Evolutionary conservation across 2,329 filamentous ascomycete genomes (phyloP).

Genomic region (Beauveria rudraprayagi): DNA sequence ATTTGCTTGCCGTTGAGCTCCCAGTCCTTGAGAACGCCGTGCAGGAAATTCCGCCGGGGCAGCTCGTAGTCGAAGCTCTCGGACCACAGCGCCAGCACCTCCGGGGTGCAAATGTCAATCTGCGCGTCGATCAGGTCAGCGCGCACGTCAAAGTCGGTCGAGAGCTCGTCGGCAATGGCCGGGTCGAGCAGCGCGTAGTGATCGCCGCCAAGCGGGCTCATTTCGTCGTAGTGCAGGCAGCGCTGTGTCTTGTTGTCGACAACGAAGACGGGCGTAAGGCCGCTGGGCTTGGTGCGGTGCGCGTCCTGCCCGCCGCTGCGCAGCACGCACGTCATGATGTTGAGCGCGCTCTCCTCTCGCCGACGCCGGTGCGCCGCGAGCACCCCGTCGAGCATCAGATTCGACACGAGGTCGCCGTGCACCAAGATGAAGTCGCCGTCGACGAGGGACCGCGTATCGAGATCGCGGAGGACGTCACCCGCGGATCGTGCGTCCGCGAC

Average conservation of each 20-base stretch:
- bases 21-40: slow-evolving; percentile 91
- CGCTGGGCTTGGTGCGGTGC: slow-evolving; percentile 71
- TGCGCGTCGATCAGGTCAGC: slow-evolving; percentile 87
- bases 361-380: slow-evolving; percentile 73
- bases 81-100: slow-evolving; percentile 89
- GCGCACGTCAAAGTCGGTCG: slow-evolving; percentile 69
- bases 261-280: slow-evolving; percentile 74
- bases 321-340: slow-evolving; percentile 95
- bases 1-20: slow-evolving; percentile 97
- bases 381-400: slow-evolving; percentile 73
- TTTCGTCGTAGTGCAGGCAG: slow-evolving; percentile 91
- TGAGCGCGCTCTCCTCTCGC: slow-evolving; percentile 77
- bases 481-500: slow-evolving; percentile 76
- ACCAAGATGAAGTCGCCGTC: slow-evolving; percentile 87
- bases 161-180: slow-evolving; percentile 63
- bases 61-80: slow-evolving; percentile 97
- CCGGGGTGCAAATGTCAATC: slow-evolving; percentile 95
- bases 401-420: slow-evolving; percentile 87
- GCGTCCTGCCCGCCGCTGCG: slow-evolving; percentile 61
- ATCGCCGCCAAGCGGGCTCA: slow-evolving; percentile 58
- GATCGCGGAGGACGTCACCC: slow-evolving; percentile 88
- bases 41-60: slow-evolving; percentile 79
- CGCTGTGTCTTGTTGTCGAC: slow-evolving; percentile 72
- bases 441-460: slow-evolving; percentile 79
- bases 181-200: slow-evolving; percentile 67